These are phyloP conservation scores for Rhinocladiella similis DNA, from an alignment of 2,329 filamentous ascomycete species.

Conservation along the genomic window DNA sequence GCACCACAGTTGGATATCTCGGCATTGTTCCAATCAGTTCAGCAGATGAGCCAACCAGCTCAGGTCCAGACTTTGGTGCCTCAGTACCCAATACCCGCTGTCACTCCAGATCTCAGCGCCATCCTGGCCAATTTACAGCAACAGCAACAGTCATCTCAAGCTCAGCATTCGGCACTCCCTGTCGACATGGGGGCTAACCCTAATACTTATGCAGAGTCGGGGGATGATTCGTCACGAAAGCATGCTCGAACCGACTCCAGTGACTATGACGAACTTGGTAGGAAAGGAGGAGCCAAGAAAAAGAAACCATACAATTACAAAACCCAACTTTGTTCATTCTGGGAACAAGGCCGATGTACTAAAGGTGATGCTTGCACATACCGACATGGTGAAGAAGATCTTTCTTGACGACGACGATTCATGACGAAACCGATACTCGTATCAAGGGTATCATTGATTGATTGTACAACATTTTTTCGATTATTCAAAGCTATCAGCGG, in stretches of 20 bases:
- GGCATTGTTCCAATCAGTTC: conserved; percentile 21
- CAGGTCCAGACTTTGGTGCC: conserved; percentile 20
- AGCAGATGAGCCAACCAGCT: conserved; percentile 34
- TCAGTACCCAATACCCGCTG: conserved; percentile 22
- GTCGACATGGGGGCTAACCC: conserved; percentile 18
- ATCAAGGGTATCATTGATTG: neutral
- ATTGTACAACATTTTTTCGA: conserved; percentile 1
- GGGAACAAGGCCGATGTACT: conserved; percentile 53
- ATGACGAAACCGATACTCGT: neutral
- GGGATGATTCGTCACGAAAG: conserved; percentile 21
- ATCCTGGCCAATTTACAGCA: conserved; percentile 22
- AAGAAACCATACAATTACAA: conserved; percentile 43
- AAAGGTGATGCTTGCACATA: conserved; percentile 56
- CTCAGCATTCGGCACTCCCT: conserved; percentile 8
- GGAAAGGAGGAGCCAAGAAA: conserved; percentile 26
- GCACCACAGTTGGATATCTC: conserved; percentile 20
- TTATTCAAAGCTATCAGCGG: neutral
- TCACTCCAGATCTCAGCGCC: conserved; percentile 12
- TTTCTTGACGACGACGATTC: neutral
- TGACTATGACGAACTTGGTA: conserved; percentile 24
- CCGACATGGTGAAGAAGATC: conserved; percentile 41
- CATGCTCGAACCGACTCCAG: conserved; percentile 21
- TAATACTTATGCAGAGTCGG: conserved; percentile 19
- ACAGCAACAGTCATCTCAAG: conserved; percentile 12
- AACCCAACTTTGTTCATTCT: conserved; percentile 53